These are phyloP conservation scores for Lithohypha guttulata DNA, from an alignment of 2,329 filamentous ascomycete genomes.

Conservation along the genomic window DNA sequence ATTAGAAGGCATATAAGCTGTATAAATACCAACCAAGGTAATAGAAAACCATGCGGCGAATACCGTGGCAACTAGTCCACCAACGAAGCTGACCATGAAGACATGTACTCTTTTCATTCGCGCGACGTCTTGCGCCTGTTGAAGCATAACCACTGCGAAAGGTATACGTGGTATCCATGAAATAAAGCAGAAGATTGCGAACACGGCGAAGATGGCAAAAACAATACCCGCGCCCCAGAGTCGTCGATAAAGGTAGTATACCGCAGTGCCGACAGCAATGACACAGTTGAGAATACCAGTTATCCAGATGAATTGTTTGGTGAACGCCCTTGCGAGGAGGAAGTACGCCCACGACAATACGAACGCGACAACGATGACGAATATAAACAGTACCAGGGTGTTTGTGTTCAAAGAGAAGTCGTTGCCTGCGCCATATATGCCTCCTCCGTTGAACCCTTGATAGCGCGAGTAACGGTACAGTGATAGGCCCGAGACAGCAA, in stretches of 20 bases:
- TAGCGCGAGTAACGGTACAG: slow-evolving; percentile 63
- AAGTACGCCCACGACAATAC: slow-evolving; percentile 70
- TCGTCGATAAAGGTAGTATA: slow-evolving; percentile 67
- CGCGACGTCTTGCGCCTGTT: slow-evolving; percentile 73
- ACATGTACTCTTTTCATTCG: slow-evolving; percentile 69
- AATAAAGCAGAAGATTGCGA: slow-evolving; percentile 72
- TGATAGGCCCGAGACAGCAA: slow-evolving; percentile 62
- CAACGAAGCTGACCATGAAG: slow-evolving; percentile 73
- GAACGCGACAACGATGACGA: slow-evolving; percentile 62
- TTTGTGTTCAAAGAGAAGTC: slow-evolving; percentile 65
- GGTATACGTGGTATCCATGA: slow-evolving; percentile 85
- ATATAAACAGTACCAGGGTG: slow-evolving; percentile 72
- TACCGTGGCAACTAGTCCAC: slow-evolving; percentile 63
- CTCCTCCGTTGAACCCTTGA: slow-evolving; percentile 53
- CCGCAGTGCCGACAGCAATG: slow-evolving; percentile 72
- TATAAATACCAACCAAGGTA: slow-evolving; percentile 76
- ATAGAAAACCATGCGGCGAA: slow-evolving; percentile 79
- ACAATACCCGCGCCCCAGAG: slow-evolving; percentile 81
- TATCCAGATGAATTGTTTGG: slow-evolving; percentile 86
- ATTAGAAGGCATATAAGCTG: slow-evolving; percentile 61
- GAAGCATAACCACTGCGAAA: slow-evolving; percentile 82
- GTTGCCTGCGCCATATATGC: slow-evolving; percentile 61
- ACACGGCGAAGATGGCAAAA: slow-evolving; percentile 70
- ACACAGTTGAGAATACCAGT: slow-evolving; percentile 81
- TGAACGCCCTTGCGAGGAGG: slow-evolving; percentile 61